phyloP scores from a whole-genome alignment of 2,329 filamentous ascomycete genomes.

The Alternaria rosae region DNA sequence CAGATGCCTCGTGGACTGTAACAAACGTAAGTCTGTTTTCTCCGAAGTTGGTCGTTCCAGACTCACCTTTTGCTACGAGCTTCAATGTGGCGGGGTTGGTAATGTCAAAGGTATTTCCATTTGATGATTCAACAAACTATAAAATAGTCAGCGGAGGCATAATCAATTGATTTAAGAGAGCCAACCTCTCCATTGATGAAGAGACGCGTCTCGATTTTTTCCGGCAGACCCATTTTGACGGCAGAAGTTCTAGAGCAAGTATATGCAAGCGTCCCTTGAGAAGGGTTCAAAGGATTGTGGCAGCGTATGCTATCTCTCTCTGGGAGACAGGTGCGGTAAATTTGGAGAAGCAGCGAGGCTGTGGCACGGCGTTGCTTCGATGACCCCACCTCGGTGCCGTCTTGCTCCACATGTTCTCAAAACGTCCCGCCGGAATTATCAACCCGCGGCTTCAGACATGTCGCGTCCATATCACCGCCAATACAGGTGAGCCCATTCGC shows the following conservation, averaged over 20 bases:
- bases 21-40: conserved; percentile 33
- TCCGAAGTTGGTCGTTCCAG: neutral
- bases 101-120: conserved; percentile 65
- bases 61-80: conserved; percentile 77
- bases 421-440: conserved; percentile 31
- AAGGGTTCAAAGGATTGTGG: neutral
- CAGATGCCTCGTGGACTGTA: conserved; percentile 46
- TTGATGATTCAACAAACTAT: conserved; percentile 41
- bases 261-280: neutral
- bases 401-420: conserved; percentile 11
- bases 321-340: neutral
- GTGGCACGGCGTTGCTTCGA: neutral
- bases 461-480: conserved; percentile 24
- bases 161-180: neutral
- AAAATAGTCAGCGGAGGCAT: conserved; percentile 7
- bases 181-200: conserved; percentile 48
- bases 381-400: conserved; percentile 22
- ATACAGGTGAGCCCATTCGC: conserved; percentile 20
- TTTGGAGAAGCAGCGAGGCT: conserved; percentile 5
- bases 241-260: neutral
- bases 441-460: conserved; percentile 22
- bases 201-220: conserved; percentile 43
- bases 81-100: conserved; percentile 83
- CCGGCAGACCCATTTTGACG: conserved; percentile 35
- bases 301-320: neutral